Conservation (phyloP, 306 rosid species). For the Adenanthera pavonina region DNA sequence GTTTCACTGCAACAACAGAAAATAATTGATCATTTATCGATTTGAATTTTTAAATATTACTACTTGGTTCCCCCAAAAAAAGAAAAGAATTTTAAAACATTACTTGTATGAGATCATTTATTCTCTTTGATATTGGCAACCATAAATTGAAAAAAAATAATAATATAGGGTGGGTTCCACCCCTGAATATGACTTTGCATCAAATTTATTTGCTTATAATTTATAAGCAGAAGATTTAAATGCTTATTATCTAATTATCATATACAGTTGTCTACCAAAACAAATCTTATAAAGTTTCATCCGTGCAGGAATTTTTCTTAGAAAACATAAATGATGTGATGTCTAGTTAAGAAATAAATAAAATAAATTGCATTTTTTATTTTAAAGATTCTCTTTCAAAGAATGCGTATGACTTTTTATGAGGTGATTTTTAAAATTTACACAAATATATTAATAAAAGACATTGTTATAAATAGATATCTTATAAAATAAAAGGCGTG, state of each 20-base stretch:
- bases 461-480: too few species aligned
- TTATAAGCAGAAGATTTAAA: not conserved
- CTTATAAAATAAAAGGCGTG: too few species aligned
- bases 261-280: too few species aligned
- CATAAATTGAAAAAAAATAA: not conserved
- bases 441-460: too few species aligned
- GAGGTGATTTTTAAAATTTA: too few species aligned
- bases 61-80: too few species aligned
- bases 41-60: not conserved
- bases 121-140: conserved; percentile 7
- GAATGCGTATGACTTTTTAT: too few species aligned
- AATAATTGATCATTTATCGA: not conserved
- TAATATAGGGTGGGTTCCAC: not conserved
- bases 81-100: not conserved
- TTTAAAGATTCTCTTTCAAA: too few species aligned
- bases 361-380: too few species aligned
- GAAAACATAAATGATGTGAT: not conserved
- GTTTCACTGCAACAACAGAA: not conserved
- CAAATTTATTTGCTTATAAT: not conserved
- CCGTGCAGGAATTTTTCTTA: not conserved
- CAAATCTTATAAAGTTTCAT: not conserved
- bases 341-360: not conserved
- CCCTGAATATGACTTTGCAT: not conserved
- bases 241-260: not conserved
- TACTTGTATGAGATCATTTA: not conserved